These are phyloP conservation scores for Podospora pseudoanserina DNA, from an alignment of 495 filamentous ascomycete genomes.

Conservation along the genomic window DNA sequence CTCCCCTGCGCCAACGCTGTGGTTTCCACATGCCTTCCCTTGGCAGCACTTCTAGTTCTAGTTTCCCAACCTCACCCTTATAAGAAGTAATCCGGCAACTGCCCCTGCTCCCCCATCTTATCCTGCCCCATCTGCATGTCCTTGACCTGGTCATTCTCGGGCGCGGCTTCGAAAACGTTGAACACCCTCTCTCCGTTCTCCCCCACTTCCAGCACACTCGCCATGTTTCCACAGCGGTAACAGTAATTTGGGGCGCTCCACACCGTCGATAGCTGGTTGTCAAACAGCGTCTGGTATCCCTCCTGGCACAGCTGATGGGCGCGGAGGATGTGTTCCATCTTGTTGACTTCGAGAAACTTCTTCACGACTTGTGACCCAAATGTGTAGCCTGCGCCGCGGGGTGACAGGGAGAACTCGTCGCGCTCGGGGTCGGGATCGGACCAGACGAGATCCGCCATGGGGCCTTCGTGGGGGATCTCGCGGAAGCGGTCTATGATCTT, in stretches of 20 bases:
- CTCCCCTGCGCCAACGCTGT: background rate
- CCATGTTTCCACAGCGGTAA: constrained; percentile 94
- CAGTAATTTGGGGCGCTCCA: constrained; percentile 98
- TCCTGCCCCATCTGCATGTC: constrained; percentile 62
- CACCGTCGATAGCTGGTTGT: constrained; percentile 89
- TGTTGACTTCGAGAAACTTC: constrained; percentile 95
- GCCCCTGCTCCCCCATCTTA: constrained; percentile 46
- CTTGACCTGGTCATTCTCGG: constrained; percentile 89
- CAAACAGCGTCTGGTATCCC: constrained; percentile 92
- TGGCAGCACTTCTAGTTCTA: no score
- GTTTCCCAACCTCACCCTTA: constrained; percentile 6
- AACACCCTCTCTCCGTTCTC: constrained; percentile 88
- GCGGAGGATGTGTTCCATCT: constrained; percentile 92
- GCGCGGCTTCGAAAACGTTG: constrained; percentile 95
- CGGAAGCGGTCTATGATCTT: constrained; percentile 98
- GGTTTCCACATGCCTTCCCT: background rate
- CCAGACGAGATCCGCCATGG: constrained; percentile 99
- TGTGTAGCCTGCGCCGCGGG: constrained; percentile 91
- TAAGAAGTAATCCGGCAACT: constrained; percentile 56
- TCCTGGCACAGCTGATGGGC: constrained; percentile 98
- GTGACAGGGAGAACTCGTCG: constrained; percentile 93
- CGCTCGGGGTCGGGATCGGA: constrained; percentile 92
- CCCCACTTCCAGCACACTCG: constrained; percentile 92
- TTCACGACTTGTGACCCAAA: constrained; percentile 96
- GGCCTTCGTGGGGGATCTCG: constrained; percentile 96